Conservation (phyloP, 192 early-diverging fungal genomes). For the Oehlia diaphana region DNA sequence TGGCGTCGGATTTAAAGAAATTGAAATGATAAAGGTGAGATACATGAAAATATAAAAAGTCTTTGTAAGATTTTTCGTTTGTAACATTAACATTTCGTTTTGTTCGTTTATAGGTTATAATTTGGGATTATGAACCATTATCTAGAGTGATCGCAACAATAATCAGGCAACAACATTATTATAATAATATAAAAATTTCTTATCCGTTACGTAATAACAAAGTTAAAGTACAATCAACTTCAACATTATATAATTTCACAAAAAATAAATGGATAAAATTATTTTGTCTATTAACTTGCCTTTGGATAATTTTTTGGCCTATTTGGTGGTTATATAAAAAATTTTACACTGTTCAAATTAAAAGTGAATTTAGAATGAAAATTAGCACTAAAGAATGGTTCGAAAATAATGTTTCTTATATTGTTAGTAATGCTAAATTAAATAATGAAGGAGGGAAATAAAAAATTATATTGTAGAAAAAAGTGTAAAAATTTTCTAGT, state of each 20-base stretch:
- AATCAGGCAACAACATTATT: slow-evolving; percentile 36
- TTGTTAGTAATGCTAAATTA: neutral
- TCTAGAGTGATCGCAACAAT: slow-evolving; percentile 35
- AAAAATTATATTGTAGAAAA: no score
- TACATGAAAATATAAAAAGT: no score
- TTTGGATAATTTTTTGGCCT: slow-evolving; percentile 39
- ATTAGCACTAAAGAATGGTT: slow-evolving; percentile 35
- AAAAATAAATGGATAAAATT: slow-evolving; percentile 31
- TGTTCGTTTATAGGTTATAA: slow-evolving; percentile 5
- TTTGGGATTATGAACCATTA: slow-evolving; percentile 40
- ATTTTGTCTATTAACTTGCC: slow-evolving; percentile 32
- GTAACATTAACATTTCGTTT: neutral
- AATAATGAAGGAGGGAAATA: no score
- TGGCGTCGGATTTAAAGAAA: slow-evolving; percentile 39
- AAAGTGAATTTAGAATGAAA: slow-evolving; percentile 42
- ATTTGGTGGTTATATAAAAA: slow-evolving; percentile 36
- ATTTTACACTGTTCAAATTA: slow-evolving; percentile 25
- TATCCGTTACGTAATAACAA: slow-evolving; percentile 36
- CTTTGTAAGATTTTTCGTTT: neutral
- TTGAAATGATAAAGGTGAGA: slow-evolving; percentile 39
- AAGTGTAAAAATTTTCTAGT: no score
- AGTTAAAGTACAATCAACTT: slow-evolving; percentile 34
- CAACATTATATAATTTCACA: slow-evolving; percentile 32
- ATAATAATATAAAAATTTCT: slow-evolving; percentile 36
- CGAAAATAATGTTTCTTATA: neutral